Evolutionary conservation across 768 basidiomycete species (phyloP).

Genomic region (Kwoniella shandongensis): DNA sequence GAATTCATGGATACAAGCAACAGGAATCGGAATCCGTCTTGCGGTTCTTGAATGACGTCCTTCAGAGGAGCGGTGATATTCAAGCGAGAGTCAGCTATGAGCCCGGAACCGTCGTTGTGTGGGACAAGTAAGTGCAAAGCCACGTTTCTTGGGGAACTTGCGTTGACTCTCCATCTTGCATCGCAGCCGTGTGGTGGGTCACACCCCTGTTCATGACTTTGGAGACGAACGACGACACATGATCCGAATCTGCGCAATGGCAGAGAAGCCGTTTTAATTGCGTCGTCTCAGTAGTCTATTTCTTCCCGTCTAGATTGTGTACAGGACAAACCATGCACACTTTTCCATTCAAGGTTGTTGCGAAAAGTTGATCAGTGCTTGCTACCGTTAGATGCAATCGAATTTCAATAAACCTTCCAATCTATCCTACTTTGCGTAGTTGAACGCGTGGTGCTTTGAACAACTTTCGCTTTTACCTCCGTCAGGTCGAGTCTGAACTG

Average conservation of each 20-base stretch:
- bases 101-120: conserved; percentile 63
- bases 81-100: conserved; percentile 58
- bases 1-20: conserved; percentile 26
- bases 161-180: conserved; percentile 51
- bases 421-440: no score
- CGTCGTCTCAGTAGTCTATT: no score
- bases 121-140: conserved; percentile 54
- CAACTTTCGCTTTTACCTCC: no score
- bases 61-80: conserved; percentile 23
- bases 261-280: conserved; percentile 12
- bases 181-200: conserved; percentile 3
- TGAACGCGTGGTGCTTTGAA: no score
- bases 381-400: no score
- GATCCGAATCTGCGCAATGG: conserved; percentile 11
- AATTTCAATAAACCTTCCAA: no score
- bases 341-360: no score
- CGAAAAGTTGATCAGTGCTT: no score
- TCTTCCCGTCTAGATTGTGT: no score
- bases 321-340: no score
- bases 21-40: conserved; percentile 25
- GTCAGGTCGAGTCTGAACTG: no score
- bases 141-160: conserved; percentile 59
- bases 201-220: conserved; percentile 9
- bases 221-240: conserved; percentile 12
- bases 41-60: conserved; percentile 22